Evolutionary conservation across 2,329 filamentous ascomycete species (phyloP), one percentile per base, ranked within the genome.

Genomic region (Clonostachys solani): DNA sequence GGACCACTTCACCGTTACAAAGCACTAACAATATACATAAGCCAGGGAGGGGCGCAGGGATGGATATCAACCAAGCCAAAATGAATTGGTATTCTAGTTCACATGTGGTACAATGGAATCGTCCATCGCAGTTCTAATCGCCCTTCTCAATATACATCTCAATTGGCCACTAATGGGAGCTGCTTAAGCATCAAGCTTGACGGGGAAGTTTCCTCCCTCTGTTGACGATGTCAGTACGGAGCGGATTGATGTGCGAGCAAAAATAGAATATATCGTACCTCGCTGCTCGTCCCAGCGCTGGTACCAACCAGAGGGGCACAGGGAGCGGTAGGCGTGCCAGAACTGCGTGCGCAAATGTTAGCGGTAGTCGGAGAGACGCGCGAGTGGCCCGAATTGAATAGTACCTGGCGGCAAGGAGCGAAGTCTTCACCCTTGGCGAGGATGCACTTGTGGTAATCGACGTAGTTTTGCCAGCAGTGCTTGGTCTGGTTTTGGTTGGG

Each of bases 391-490:
- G 15, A 37, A n/a, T 41, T 29, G 16, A 35, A n/a, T 34, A 48
- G 56, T 85, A 96, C 92, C 87, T 96, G 92, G 66, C 86, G 87
- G 87, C 92, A 97, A 57, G 92, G 92, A 62, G 89, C 86, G 73
- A 97, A 97, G 68, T 96, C 92, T 80, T 97, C 92, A 74, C 92
- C 92, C 84, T 97, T 97, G 75, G 92, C 92, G 68, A 86, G 79
- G 74, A 96, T 91, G 81, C 94, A 99, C 84, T 99, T 99, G 86
- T 99, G 89, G 83, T 99, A 97, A 75, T 99, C 94, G 78, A 99
- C 94, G 77, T 99, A 99, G 84, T 99, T 99, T 74, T 99, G 95
- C 94, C 94, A 99, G 89, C 94, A 99, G 84, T 99, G 92, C 87
- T 96, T 96, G 76, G 92, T 87, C 79, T 94, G 89, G 80, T 99